These are phyloP conservation scores for Passalora sequoiae DNA, from an alignment of 2,329 filamentous ascomycete species.

Conservation along the genomic window DNA sequence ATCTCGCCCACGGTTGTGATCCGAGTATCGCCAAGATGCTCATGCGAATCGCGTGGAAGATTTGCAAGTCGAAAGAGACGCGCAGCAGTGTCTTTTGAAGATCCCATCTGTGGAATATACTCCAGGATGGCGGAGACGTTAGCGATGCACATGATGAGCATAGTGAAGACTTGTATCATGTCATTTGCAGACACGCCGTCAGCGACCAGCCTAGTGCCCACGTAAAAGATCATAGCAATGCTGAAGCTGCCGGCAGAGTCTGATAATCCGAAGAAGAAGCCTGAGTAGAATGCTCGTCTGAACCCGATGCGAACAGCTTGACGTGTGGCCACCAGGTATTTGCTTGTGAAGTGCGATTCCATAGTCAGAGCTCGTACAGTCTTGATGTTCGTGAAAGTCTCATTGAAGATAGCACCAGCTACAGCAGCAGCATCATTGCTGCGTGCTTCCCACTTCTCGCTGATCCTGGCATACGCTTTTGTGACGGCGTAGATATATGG, in stretches of 20 bases:
- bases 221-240: conserved; percentile 77
- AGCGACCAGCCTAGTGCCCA: conserved; percentile 62
- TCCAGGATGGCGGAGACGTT: conserved; percentile 65
- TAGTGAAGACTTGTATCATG: conserved; percentile 70
- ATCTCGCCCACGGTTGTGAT: conserved; percentile 49
- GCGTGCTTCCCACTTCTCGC: conserved; percentile 64
- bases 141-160: conserved; percentile 77
- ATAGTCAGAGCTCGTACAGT: conserved; percentile 71
- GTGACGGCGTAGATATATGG: conserved; percentile 65
- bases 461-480: conserved; percentile 59
- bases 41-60: conserved; percentile 56
- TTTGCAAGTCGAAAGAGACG: conserved; percentile 66
- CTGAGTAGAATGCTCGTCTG: conserved; percentile 61
- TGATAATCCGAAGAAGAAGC: conserved; percentile 70
- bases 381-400: conserved; percentile 73
- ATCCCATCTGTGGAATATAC: conserved; percentile 74
- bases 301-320: conserved; percentile 57
- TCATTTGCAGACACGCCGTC: conserved; percentile 48
- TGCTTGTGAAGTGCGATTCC: conserved; percentile 64
- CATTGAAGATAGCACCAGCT: conserved; percentile 60
- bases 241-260: conserved; percentile 68
- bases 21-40: conserved; percentile 49
- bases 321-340: conserved; percentile 52
- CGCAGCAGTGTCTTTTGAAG: conserved; percentile 65
- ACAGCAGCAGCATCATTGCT: conserved; percentile 60